phyloP scores from a whole-genome alignment of 208 protist genomes.

The Acanthamoeba quina region DNA sequence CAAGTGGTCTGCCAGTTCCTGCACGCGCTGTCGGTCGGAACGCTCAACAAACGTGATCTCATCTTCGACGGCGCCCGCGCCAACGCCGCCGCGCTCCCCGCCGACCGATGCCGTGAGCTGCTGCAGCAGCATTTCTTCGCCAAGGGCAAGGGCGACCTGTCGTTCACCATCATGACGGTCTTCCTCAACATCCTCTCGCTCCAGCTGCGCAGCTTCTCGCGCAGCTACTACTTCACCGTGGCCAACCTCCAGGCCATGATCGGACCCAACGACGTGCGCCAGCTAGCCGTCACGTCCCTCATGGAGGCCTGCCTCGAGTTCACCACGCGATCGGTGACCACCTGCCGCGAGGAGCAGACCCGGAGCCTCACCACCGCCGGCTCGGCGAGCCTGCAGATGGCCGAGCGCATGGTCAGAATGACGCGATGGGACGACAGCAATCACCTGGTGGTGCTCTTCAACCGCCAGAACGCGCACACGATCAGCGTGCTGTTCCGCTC shows the following conservation, averaged over 20 bases:
- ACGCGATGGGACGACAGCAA: not conserved
- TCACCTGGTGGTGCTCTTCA: slow-evolving; percentile 15
- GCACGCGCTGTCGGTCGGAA: not conserved
- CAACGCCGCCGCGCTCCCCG: not conserved
- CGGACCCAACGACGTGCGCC: not conserved
- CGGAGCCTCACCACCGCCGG: not conserved
- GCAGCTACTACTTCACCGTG: not conserved
- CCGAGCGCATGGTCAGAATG: not conserved
- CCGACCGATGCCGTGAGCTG: not conserved
- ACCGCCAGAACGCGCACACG: not conserved
- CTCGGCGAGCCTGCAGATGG: not conserved
- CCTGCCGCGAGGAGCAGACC: slow-evolving; percentile 23
- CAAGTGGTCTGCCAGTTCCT: slow-evolving; percentile 19
- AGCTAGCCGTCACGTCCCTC: not conserved
- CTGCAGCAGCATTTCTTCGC: slow-evolving; percentile 2
- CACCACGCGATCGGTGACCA: slow-evolving; percentile 2
- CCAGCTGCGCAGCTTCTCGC: not conserved
- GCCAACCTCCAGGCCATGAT: not conserved
- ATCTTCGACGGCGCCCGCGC: not conserved
- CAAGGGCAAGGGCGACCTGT: not conserved
- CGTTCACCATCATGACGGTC: slow-evolving; percentile 14
- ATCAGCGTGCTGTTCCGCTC: not conserved
- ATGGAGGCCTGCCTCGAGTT: slow-evolving; percentile 13
- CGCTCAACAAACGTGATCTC: slow-evolving; percentile 4
- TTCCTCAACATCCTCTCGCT: slow-evolving; percentile 32